Conservation (phyloP, 768 basidiomycete genomes). For the Kwoniella heveanensis region DNA sequence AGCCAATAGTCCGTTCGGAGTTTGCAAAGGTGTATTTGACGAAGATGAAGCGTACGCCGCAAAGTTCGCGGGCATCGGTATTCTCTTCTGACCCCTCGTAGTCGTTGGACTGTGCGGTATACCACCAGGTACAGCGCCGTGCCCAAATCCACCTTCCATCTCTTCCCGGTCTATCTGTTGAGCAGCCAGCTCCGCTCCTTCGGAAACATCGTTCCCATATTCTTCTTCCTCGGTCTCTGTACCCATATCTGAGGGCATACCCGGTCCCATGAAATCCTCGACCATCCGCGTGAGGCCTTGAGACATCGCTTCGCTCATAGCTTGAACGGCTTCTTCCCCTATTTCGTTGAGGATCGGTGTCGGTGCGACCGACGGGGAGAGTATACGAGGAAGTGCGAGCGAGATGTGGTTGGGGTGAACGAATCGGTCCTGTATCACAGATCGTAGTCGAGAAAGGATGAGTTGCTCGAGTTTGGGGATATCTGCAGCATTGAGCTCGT, state of each 20-base stretch:
- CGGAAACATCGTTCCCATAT: conserved; percentile 3
- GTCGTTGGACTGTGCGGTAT: conserved; percentile 10
- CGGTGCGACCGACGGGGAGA: conserved; percentile 35
- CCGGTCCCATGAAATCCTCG: conserved; percentile 29
- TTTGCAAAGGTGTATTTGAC: conserved; percentile 6
- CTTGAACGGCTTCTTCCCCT: conserved; percentile 39
- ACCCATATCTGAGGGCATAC: conserved; percentile 8
- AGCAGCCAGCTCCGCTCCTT: conserved; percentile 2
- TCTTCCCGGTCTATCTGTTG: conserved; percentile 21
- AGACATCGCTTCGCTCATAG: conserved; percentile 38
- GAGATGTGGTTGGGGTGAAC: conserved; percentile 54
- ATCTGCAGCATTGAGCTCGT: conserved; percentile 57
- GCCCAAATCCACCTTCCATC: conserved; percentile 8
- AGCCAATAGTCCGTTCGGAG: conserved; percentile 1
- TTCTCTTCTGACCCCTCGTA: conserved; percentile 26
- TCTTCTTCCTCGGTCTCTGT: conserved; percentile 17
- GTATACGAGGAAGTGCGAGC: conserved; percentile 45
- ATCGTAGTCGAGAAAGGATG: conserved; percentile 79
- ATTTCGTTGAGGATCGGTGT: conserved; percentile 41
- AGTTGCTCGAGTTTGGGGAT: conserved; percentile 96
- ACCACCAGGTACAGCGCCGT: not conserved
- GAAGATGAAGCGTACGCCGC: conserved; percentile 15
- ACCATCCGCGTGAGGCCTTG: conserved; percentile 34
- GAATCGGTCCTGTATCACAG: conserved; percentile 59
- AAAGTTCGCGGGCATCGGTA: conserved; percentile 38